Conservation (phyloP, 495 filamentous ascomycete genomes). For the Stereocaulon alpinum region DNA sequence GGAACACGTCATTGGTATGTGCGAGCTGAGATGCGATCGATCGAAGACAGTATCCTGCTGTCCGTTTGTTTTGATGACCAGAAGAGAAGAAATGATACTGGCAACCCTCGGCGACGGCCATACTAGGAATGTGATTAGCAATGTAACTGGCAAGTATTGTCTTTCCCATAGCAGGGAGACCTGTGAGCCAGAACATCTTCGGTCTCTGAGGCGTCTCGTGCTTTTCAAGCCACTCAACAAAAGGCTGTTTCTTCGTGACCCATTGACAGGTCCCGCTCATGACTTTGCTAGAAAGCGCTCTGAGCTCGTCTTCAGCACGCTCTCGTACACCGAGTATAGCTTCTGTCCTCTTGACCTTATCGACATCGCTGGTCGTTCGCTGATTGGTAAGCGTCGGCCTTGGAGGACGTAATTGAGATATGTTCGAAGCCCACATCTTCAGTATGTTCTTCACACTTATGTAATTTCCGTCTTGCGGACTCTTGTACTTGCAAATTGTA, state of each 20-base stretch:
- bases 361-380: background rate
- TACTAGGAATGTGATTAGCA: slow-evolving; percentile 17
- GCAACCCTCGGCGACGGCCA: slow-evolving; percentile 15
- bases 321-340: slow-evolving; percentile 16
- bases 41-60: slow-evolving; percentile 22
- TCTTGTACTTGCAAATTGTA: slow-evolving; percentile 36
- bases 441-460: slow-evolving; percentile 27
- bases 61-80: slow-evolving; percentile 23
- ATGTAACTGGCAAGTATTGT: slow-evolving; percentile 24
- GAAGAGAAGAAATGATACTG: slow-evolving; percentile 30
- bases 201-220: slow-evolving; percentile 20
- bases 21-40: slow-evolving; percentile 30
- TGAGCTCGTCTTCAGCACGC: slow-evolving; percentile 23
- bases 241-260: slow-evolving; percentile 14
- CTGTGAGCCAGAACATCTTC: slow-evolving; percentile 27
- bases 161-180: slow-evolving; percentile 28
- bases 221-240: slow-evolving; percentile 23
- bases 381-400: background rate
- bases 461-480: slow-evolving; percentile 33
- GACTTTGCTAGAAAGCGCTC: background rate
- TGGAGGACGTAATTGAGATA: slow-evolving; percentile 12
- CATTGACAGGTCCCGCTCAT: slow-evolving; percentile 8
- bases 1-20: background rate
- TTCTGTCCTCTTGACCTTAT: background rate
- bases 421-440: slow-evolving; percentile 8